Evolutionary conservation across 2,329 filamentous ascomycete genomes (phyloP).

Genomic region (Neodidymelliopsis sp.): DNA sequence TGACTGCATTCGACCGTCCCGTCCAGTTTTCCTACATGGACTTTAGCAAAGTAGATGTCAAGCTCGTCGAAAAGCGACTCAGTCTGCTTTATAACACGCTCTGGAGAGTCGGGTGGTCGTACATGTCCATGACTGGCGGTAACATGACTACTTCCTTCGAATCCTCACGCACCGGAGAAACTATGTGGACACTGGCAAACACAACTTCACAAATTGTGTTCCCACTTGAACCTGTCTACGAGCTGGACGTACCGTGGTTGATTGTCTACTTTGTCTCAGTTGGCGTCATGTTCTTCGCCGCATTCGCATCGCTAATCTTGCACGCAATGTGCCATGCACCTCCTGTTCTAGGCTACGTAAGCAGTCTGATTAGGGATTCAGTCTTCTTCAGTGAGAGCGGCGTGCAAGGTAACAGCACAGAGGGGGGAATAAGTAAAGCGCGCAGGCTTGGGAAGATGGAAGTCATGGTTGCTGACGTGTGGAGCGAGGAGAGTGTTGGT

Average conservation of each 20-base stretch:
- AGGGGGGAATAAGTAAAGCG: constrained; percentile 10
- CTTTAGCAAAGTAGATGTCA: constrained; percentile 2
- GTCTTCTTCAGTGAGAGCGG: constrained; percentile 14
- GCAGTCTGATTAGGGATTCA: constrained; percentile 20
- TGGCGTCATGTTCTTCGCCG: constrained; percentile 17
- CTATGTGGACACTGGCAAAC: too few species aligned
- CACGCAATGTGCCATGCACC: constrained; percentile 14
- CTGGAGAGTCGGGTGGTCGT: constrained; percentile 13
- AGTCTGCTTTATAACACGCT: constrained; percentile 15
- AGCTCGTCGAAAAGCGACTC: constrained; percentile 5
- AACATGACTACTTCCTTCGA: not conserved
- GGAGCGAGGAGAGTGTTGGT: constrained; percentile 2
- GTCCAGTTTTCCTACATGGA: not conserved
- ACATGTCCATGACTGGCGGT: constrained; percentile 1
- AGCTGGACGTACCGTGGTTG: constrained; percentile 9
- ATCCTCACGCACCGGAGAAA: too few species aligned
- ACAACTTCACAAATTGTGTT: not conserved
- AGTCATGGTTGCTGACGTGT: constrained; percentile 19
- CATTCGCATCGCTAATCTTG: constrained; percentile 16
- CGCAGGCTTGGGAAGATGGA: constrained; percentile 7
- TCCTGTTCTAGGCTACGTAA: constrained; percentile 10
- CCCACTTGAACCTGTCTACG: constrained; percentile 11
- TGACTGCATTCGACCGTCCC: not conserved
- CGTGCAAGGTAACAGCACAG: constrained; percentile 6
- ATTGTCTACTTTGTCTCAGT: constrained; percentile 14